Base-by-base conservation (phyloP, 2,329 filamentous ascomycete genomes). In the Claviceps arundinis region DNA sequence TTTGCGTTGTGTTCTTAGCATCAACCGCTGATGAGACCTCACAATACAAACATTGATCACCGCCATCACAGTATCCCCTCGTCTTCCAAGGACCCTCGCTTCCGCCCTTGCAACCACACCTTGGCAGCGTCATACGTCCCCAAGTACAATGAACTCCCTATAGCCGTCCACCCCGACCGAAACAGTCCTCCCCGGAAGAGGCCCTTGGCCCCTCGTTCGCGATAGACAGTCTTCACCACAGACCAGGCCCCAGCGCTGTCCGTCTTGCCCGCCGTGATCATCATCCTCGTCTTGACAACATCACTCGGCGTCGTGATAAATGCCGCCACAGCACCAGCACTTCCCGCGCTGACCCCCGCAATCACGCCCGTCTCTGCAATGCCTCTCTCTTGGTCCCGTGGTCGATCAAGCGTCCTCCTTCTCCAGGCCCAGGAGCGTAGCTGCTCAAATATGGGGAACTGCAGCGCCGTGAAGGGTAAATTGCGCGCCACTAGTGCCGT, bases 231-330 rank as follows among this genome's bases (percentile, higher is more conserved):
- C 57, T 71, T 75, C 4, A 82, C 80, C 49, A 93, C 80, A 44
- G 72, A 71, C 57, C 82, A 69, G 8, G 78, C 73, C 38, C 75
- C 68, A 17, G 47, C 13, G 22, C 30, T 13, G 2, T 43, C 17
- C 7, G 34, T 22, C 22, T 8, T 41, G 30, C 71, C 73, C 1
- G 81, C 81, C 34, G 77, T 74, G 26, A 95, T 72, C 89, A 95
- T 95, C 68, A 95, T 85, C 48, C 87, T 72, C 57, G 89, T 95
- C 72, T 95, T 95, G 24, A 95, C 78, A 9, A 95, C 88, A 66
- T 95, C 90, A 52, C 89, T 81, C 0, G 90, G 90, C 49, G 89
- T 95, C 1, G 89, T 95, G n/a, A 93, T 65, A 9, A 87, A 77
- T 1, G 89, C 86, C 0, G 89, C 84, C 8, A 91, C 65, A 5